These are phyloP conservation scores for Fomitopsis pinicola DNA, from an alignment of 1,284 basidiomycete species.

Conservation along the genomic window DNA sequence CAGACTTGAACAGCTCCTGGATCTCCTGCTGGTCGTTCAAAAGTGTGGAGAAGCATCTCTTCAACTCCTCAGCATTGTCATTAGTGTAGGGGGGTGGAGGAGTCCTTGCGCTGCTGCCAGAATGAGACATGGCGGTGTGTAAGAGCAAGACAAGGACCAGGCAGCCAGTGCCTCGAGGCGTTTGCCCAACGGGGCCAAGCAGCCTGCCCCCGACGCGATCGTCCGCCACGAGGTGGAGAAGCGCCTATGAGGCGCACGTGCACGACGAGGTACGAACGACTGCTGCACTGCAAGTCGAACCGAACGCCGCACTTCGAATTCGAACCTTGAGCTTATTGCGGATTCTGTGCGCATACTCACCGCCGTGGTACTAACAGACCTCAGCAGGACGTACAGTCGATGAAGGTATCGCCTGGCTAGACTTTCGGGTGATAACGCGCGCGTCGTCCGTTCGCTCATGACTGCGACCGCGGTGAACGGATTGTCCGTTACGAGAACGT, in stretches of 20 bases:
- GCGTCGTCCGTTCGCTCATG: too few species aligned
- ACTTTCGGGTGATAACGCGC: too few species aligned
- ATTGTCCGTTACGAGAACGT: too few species aligned
- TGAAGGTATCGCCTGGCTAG: too few species aligned
- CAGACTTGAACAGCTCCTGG: conserved; percentile 21
- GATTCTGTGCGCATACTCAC: too few species aligned
- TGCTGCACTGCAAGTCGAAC: too few species aligned
- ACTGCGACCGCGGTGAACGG: too few species aligned
- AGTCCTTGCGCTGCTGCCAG: background rate
- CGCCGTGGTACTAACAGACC: too few species aligned
- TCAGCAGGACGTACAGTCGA: too few species aligned
- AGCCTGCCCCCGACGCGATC: background rate
- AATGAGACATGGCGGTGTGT: conserved; percentile 1
- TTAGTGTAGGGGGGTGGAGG: conserved; percentile 4
- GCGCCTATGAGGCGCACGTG: background rate
- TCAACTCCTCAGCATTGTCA: conserved; percentile 9
- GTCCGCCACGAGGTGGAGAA: background rate
- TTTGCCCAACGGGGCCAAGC: background rate
- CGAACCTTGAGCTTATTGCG: too few species aligned
- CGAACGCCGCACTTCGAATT: too few species aligned
- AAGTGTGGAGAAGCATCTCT: conserved; percentile 17
- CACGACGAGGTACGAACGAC: too few species aligned
- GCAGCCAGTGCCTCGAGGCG: background rate
- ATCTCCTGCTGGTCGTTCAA: conserved; percentile 21
- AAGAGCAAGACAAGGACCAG: conserved; percentile 1